A percentile compares a stretch with the other conserved stretches of the same genome.
These are phyloP conservation scores for Aspergillus luchuensis DNA, from an alignment of 2,329 filamentous ascomycete genomes.

Conservation along the genomic window DNA sequence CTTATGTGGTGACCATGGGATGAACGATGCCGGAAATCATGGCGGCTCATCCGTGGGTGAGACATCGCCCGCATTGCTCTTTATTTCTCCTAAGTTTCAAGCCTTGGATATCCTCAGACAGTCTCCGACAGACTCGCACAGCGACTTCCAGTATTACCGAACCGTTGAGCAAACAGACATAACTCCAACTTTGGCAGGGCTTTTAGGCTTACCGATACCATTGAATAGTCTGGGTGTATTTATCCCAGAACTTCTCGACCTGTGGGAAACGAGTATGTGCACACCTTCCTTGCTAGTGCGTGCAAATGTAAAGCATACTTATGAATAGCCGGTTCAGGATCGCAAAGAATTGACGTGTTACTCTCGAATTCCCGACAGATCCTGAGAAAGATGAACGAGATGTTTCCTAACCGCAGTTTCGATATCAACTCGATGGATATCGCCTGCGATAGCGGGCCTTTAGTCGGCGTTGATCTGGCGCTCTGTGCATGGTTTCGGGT, in stretches of 20 bases:
- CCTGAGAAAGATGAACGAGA: conserved; percentile 71
- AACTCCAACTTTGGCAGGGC: conserved; percentile 80
- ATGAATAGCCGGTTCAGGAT: conserved; percentile 28
- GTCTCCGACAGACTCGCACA: conserved; percentile 61
- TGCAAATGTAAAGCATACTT: conserved; percentile 10
- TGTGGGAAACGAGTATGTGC: conserved; percentile 68
- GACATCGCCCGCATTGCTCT: conserved; percentile 88
- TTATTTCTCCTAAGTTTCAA: conserved; percentile 81
- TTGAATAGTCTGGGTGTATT: conserved; percentile 89
- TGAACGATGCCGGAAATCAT: conserved; percentile 98
- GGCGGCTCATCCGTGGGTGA: conserved; percentile 92
- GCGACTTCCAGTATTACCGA: conserved; percentile 81
- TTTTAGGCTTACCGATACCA: conserved; percentile 85
- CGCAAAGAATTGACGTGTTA: conserved; percentile 68
- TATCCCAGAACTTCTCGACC: conserved; percentile 73
- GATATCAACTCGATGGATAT: conserved; percentile 27
- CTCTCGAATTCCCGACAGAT: conserved; percentile 80
- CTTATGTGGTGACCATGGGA: conserved; percentile 93
- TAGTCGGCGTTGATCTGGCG: conserved; percentile 55
- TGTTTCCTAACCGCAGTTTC: conserved; percentile 63
- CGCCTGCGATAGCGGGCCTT: conserved; percentile 26
- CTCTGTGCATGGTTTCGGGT: conserved; percentile 68
- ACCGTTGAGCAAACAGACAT: conserved; percentile 93
- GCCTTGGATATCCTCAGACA: conserved; percentile 49
- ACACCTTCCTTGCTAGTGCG: neutral